These are phyloP conservation scores for Taxawa tesnikishii DNA, from an alignment of 2,329 filamentous ascomycete genomes.

Conservation along the genomic window DNA sequence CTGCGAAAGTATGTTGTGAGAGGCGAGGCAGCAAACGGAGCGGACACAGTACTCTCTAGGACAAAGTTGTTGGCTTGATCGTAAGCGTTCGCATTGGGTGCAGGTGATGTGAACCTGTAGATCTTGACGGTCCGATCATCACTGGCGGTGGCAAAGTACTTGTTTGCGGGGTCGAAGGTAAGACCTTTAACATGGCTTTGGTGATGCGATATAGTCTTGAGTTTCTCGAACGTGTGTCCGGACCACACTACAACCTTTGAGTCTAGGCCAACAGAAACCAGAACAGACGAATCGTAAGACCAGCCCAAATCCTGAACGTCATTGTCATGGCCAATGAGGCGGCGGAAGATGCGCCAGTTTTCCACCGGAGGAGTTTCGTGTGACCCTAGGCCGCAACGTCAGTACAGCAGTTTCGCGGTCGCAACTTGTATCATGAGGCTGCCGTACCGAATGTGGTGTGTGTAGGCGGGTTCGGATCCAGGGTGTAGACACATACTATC, in stretches of 20 bases:
- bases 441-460: conserved; percentile 67
- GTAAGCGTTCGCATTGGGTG: conserved; percentile 82
- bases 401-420: conserved; percentile 6
- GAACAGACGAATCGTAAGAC: conserved; percentile 89
- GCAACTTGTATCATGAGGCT: conserved; percentile 2
- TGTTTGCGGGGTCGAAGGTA: conserved; percentile 96
- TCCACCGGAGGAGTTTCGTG: conserved; percentile 88
- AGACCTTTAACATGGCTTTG: conserved; percentile 98
- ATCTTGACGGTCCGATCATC: conserved; percentile 96
- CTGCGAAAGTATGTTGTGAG: conserved; percentile 93
- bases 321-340: conserved; percentile 93
- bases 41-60: conserved; percentile 78
- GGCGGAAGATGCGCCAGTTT: conserved; percentile 93
- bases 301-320: conserved; percentile 96
- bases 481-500: conserved; percentile 92
- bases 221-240: conserved; percentile 92
- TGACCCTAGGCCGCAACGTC: conserved; percentile 40
- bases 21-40: conserved; percentile 81
- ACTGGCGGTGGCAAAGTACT: conserved; percentile 96
- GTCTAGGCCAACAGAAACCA: conserved; percentile 91
- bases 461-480: conserved; percentile 69
- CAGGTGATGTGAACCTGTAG: conserved; percentile 84
- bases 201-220: conserved; percentile 86
- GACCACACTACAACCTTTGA: conserved; percentile 99
- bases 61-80: conserved; percentile 97